Base-by-base conservation (phyloP, 2,329 filamentous ascomycete species). In the Chaetomiaceae sp. region DNA sequence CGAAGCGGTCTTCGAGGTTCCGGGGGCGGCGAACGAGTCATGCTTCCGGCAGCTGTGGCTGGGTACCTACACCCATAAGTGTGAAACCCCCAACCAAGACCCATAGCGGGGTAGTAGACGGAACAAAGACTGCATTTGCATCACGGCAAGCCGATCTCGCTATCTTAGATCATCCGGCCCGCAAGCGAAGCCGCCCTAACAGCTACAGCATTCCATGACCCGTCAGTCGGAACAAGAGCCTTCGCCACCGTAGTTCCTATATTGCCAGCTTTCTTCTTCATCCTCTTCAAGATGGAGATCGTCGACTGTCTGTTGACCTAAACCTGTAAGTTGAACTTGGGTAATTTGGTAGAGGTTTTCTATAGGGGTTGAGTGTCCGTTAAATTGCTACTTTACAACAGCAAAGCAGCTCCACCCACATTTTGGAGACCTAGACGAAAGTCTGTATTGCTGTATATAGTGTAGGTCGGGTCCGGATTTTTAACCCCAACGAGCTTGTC, bases 281-380 rank as follows among this genome's bases (percentile, higher is more conserved):
- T 32, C 27, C 4, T 20, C 27, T 44, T 44, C 27, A 44, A 32
- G 29, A 10, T 44, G 42, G 16, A 21, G 18, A 44, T 44, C 5
- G 42, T 44, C 14, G 42, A 32, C 18, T 33, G 16, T 16, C 29
- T 32, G 42, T 33, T 44, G 18, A 44, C 9, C 20, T 44, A 29
- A 33, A 44, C 42, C 42, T 44, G 42, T 16, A 44, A 32, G 42
- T 44, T 44, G 42, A 33, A 44, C 6, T 33, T 32, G 42, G 27
- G 42, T 8, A 29, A 29, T 11, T 44, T 33, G 27, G 42, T 44
- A 29, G 42, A 44, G 27, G 42, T 44, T 44, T 32, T 33, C 29
- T 23, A n/a, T n/a, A 44, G n/a, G 10, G 18, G 14, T n/a, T n/a
- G 16, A 44, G 42, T 44, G 42, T 42, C 23, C 10, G 23, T 42